Evolutionary conservation across 2,329 filamentous ascomycete species (phyloP), one percentile per base, ranked within the genome.

Genomic region (Pseudocercospora eumusae): DNA sequence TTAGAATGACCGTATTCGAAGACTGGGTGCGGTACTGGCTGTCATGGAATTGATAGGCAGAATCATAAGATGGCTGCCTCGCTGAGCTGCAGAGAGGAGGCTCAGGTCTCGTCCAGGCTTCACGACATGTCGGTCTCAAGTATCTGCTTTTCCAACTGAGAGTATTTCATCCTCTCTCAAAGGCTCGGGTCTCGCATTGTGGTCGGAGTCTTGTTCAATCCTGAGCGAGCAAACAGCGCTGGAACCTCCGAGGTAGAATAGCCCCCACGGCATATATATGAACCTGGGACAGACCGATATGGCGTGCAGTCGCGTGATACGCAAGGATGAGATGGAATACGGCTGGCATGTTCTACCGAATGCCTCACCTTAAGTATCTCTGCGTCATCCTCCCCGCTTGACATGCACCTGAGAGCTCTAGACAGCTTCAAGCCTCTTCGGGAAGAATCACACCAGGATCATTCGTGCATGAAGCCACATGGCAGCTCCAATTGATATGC

Each of bases 301-400:
- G 18, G 31, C 31, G 36, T 18, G 36, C 36, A 40, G 36, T 40
- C 36, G 36, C 36, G 36, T 40, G 36, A 40, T 40, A 9, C 2
- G 6, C 6, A 7, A 18, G 36, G 36, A 40, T 40, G 15, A 4
- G 15, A 18, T 40, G 36, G 15, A 40, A 40, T 40, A 40, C 36
- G 36, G 36, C 36, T 40, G 36, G 15, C 15, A 40, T 33, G 11
- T 15, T 33, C 31, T 15, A 15, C 31, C 31, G 36, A 40, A n/a
- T 40, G 36, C 36, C 36, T 40, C 36, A 36, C 33, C n/a, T 25
- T 25, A 25, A 6, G 6, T 40, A 18, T 52, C 10, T 27, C 47
- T 28, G 47, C 47, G 47, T 52, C 47, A 52, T 31, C 21, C 20
- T 25, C 47, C 47, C 47, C 47, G 47, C 47, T 25, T 52, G 47